Base-by-base conservation (phyloP, 2,329 filamentous ascomycete species). In the Penicillium vulpinum region DNA sequence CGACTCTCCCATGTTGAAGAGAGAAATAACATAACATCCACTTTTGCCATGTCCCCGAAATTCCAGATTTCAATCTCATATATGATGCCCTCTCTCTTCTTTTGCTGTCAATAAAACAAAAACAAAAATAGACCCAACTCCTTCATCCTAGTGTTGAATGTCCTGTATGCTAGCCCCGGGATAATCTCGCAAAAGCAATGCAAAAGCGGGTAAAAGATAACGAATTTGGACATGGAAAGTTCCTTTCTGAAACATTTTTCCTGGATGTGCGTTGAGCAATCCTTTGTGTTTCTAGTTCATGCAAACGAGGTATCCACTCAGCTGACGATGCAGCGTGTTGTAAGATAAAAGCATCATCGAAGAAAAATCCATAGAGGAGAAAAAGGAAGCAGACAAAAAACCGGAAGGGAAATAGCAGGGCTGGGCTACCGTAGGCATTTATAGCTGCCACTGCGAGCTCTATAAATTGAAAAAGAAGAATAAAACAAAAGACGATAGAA, bases 1-100 rank as follows among this genome's bases (percentile, higher is more conserved):
- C 39, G 15, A 22, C 29, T 43, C 40, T 56, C 67, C 65, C 57
- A 41, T 66, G 67, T 70, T 69, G 67, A 69, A 70, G 54, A 62
- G 62, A 61, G 38, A 44, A 38, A 29, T 38, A n/a, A 33, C 18
- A 38, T 21, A 6, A 53, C 5, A 61, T 63, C 56, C 54, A 54
- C 58, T 61, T 62, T 62, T 57, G 31, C 60, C 29, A 9, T 51
- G 44, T 40, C 29, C 5, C 31, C 21, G 8, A 5, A 45, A 51
- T 36, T 46, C 33, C 6, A 39, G 31, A 28, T 22, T 48, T 21
- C 35, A 24, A 40, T 39, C 22, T 48, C 28, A 21, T 48, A 16
- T 54, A 31, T 48, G 21, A 24, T 49, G 13, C 8, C 28, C 49
- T 38, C 33, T 39, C 31, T n/a, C 16, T 28, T 21, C 22, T n/a